A percentile compares a stretch with the other conserved stretches of the same genome.
Conservation (phyloP, 305 asterid genomes). For the Euphrasia arctica region DNA sequence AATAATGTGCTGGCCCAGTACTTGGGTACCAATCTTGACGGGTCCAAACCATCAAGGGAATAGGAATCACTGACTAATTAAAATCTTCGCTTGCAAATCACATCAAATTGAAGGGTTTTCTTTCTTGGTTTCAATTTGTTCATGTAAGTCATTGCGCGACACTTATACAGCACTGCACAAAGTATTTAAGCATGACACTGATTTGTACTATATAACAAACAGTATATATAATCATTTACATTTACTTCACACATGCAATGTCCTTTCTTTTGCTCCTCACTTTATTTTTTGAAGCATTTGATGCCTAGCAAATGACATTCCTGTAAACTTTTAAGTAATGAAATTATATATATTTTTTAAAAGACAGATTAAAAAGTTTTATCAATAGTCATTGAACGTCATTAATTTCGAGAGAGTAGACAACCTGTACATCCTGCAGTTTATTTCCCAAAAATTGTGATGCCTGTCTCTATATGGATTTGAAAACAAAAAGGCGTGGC, state of each 20-base stretch:
- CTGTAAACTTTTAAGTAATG: neutral
- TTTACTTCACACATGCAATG: conserved; percentile 19
- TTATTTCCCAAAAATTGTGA: conserved; percentile 31
- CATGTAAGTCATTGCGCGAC: conserved; percentile 29
- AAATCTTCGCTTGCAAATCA: conserved; percentile 26
- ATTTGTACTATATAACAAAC: conserved; percentile 20
- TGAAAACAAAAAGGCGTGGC: conserved; percentile 10
- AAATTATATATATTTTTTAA: neutral
- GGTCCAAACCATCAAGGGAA: conserved; percentile 37
- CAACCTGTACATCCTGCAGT: conserved; percentile 11
- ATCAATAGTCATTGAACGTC: conserved; percentile 34
- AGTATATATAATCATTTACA: conserved; percentile 15
- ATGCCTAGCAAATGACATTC: conserved; percentile 23
- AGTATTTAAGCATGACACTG: conserved; percentile 3
- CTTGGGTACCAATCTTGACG: conserved; percentile 54
- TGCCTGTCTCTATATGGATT: conserved; percentile 27
- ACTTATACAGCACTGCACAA: conserved; percentile 21
- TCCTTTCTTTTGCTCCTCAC: conserved; percentile 23
- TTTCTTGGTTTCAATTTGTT: conserved; percentile 29
- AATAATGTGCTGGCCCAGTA: conserved; percentile 67
- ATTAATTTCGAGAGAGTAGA: conserved; percentile 27
- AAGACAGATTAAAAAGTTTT: conserved; percentile 35
- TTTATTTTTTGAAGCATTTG: conserved; percentile 23
- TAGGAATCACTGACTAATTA: conserved; percentile 31
- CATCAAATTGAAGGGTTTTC: conserved; percentile 27